Base-by-base conservation (phyloP, 768 basidiomycete genomes). In the Boletus rufocinnamomeus region DNA sequence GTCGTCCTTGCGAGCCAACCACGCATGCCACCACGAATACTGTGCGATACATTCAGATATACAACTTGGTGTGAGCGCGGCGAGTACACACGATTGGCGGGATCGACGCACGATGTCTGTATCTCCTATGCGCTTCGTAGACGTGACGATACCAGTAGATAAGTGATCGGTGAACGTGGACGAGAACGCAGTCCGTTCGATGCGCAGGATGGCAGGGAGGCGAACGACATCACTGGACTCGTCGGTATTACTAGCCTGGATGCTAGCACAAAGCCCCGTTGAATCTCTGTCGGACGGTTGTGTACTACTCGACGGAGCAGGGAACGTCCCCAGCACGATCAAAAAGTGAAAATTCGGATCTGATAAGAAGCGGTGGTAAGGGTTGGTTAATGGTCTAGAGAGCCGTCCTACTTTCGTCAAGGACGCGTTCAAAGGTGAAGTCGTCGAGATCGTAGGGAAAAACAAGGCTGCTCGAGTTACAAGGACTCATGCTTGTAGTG, bases 1-100 rank as follows among this genome's bases (percentile, higher is more conserved):
- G 41, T 68, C 74, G 41, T 60, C 62, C 40, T 17, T 67, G 62
- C n/a, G 66, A 60, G 66, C 62, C n/a, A 91, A 67, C 86, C 89
- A 93, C 3, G 81, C 93, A 57, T 89, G 83, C 35, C 86, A 71
- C 87, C 91, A 95, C 16, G 85, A 79, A 73, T 96, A 96, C 93
- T 95, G 64, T 11, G 27, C 49, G 59, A 58, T n/a, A 57, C 23
- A 49, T 43, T 23, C 21, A 46, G 25, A 45, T 59, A 25, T 13
- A 32, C 25, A 19, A 6, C 19, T 28, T 16, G 40, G 23, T 13
- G 50, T 53, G 46, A 50, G 46, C 11, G 9, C 13, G 14, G 14
- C 30, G 32, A 34, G 5, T 11, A 21, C 13, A 51, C 25, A 3
- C 19, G 25, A 40, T 51, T 14, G 13, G 3, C 2, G n/a, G 14